Conservation (phyloP, 2,329 filamentous ascomycete species). For the Nigrograna mackinnonii region DNA sequence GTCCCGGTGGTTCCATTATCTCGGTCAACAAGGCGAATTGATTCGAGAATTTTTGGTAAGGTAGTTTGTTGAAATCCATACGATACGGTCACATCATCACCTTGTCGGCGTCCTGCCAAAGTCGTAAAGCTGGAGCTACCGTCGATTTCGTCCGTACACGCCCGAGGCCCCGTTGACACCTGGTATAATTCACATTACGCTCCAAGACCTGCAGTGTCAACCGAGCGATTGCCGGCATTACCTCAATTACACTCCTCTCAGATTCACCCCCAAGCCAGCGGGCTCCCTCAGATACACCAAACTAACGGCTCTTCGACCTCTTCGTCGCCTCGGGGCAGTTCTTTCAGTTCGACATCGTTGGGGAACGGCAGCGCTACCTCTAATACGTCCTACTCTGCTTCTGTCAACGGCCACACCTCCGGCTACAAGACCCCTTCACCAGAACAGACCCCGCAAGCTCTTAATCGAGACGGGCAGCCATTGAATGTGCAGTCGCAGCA, state of each 20-base stretch:
- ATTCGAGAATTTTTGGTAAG: no score
- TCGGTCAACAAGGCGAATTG: no score
- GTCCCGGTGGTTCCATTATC: no score
- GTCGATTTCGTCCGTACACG: constrained; percentile 81
- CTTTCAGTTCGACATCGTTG: constrained; percentile 64
- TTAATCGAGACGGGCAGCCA: constrained; percentile 37
- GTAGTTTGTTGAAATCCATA: no score
- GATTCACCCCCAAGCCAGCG: constrained; percentile 57
- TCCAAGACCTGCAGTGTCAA: constrained; percentile 69
- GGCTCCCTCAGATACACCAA: no score
- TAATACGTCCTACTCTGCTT: constrained; percentile 60
- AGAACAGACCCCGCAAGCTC: constrained; percentile 58
- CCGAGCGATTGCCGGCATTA: constrained; percentile 73
- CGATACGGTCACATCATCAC: no score
- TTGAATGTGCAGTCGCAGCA: constrained; percentile 43
- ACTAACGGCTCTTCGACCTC: constrained; percentile 65
- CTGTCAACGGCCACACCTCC: constrained; percentile 53
- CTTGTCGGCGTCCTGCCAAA: constrained; percentile 47
- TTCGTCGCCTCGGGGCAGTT: constrained; percentile 76
- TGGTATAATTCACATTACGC: constrained; percentile 71
- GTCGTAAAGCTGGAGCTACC: constrained; percentile 95
- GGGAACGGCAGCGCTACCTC: constrained; percentile 56
- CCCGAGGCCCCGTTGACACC: constrained; percentile 74
- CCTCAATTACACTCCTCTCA: constrained; percentile 58
- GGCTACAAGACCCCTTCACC: constrained; percentile 80